phyloP scores from a whole-genome alignment of 2,329 filamentous ascomycete genomes.

The Penicillium janthinellum region DNA sequence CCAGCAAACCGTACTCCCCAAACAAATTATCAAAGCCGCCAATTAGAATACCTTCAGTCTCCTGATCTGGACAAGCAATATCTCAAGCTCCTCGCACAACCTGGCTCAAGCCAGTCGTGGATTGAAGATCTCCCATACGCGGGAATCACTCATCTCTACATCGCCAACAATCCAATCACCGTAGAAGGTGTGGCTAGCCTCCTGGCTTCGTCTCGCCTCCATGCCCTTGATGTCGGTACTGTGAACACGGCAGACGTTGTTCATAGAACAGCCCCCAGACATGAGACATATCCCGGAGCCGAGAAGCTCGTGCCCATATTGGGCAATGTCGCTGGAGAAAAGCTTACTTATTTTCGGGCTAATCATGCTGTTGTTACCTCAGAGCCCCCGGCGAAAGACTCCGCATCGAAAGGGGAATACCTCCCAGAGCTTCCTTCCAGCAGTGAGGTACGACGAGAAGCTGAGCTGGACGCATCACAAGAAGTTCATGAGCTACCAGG shows the following conservation, averaged over 20 bases:
- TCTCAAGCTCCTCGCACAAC: conserved; percentile 50
- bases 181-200: conserved; percentile 59
- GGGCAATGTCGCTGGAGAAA: conserved; percentile 48
- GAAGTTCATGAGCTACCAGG: conserved; percentile 41
- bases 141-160: conserved; percentile 63
- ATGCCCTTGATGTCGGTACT: conserved; percentile 59
- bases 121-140: conserved; percentile 57
- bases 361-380: conserved; percentile 59
- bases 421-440: conserved; percentile 37
- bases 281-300: conserved; percentile 48
- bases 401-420: conserved; percentile 25
- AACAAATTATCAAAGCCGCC: conserved; percentile 7
- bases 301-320: conserved; percentile 59
- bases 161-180: conserved; percentile 58
- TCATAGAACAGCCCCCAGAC: conserved; percentile 14
- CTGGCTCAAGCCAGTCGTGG: conserved; percentile 55
- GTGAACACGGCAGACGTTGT: conserved; percentile 42
- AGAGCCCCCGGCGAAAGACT: conserved; percentile 40
- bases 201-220: conserved; percentile 53
- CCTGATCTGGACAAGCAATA: conserved; percentile 51
- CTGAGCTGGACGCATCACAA: conserved; percentile 33
- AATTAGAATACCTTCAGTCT: conserved; percentile 29
- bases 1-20: conserved; percentile 19
- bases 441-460: conserved; percentile 29
- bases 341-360: conserved; percentile 56